These are phyloP conservation scores for Gossypium ekmanianum DNA, from an alignment of 345 rosid species.

Conservation along the genomic window DNA sequence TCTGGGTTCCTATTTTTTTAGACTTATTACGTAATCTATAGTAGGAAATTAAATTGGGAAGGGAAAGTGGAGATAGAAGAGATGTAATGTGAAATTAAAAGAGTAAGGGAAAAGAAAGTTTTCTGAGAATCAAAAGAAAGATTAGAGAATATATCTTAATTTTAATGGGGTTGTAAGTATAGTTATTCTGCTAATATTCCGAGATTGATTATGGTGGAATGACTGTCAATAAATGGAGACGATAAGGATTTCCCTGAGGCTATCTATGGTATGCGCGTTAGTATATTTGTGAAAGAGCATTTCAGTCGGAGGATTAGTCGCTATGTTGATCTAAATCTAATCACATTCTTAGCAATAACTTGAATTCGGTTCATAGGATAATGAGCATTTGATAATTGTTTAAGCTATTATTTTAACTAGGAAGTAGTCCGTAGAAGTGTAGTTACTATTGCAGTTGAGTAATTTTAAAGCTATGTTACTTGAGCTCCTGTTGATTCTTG, in stretches of 20 bases:
- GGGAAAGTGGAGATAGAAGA: background rate
- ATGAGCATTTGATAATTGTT: background rate
- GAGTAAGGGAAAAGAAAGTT: background rate
- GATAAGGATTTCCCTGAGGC: background rate
- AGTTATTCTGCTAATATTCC: background rate
- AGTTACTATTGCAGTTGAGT: background rate
- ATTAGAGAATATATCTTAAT: background rate
- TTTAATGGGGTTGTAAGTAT: background rate
- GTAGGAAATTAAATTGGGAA: background rate
- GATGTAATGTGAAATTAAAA: background rate
- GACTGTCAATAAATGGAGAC: background rate
- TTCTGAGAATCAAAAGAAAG: background rate
- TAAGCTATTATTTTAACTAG: background rate
- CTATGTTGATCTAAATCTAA: background rate
- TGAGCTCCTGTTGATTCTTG: background rate
- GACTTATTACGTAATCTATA: background rate
- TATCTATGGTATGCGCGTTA: background rate
- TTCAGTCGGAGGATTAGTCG: too few relatives aligned
- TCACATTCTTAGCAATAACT: background rate
- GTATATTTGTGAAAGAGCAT: too few relatives aligned
- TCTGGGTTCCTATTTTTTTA: constrained; percentile 3
- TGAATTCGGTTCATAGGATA: background rate
- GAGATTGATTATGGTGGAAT: background rate
- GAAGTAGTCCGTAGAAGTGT: background rate
- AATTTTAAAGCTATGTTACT: background rate